These are phyloP conservation scores for Zygosaccharomyces sapae DNA, from an alignment of 1,139 yeast species.

Conservation along the genomic window DNA sequence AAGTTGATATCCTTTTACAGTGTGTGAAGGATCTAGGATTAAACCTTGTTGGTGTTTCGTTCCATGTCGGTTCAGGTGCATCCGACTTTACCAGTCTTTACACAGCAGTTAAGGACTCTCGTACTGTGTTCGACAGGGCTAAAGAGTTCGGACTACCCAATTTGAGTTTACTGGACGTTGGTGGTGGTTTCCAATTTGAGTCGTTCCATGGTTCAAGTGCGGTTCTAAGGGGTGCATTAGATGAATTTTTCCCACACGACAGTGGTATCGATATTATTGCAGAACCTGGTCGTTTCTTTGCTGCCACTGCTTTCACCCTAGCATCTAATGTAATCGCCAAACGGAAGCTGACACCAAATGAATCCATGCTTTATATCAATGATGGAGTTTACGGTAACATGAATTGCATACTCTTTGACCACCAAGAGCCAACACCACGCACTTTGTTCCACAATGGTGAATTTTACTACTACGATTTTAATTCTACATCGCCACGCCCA, in stretches of 20 bases:
- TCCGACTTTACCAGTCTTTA: conserved; percentile 64
- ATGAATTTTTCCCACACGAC: conserved; percentile 51
- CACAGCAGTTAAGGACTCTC: conserved; percentile 71
- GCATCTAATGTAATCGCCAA: conserved; percentile 84
- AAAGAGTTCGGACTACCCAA: conserved; percentile 25
- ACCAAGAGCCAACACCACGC: conserved; percentile 70
- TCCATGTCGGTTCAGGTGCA: conserved; percentile 96
- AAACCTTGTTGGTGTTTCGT: conserved; percentile 77
- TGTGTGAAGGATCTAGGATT: conserved; percentile 60
- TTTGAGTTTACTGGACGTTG: conserved; percentile 63
- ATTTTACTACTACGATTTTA: conserved; percentile 44
- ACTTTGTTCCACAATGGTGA: conserved; percentile 55
- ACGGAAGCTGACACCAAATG: conserved; percentile 41
- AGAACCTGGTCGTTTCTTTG: conserved; percentile 92
- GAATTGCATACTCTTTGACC: conserved; percentile 91
- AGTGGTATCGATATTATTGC: conserved; percentile 62
- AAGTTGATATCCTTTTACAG: conserved; percentile 54
- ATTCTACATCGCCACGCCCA: conserved; percentile 20
- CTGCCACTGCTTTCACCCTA: conserved; percentile 79
- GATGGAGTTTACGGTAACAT: conserved; percentile 96
- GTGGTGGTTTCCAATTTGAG: conserved; percentile 84
- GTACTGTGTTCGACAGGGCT: conserved; percentile 63
- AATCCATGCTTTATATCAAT: conserved; percentile 65
- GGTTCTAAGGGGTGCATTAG: conserved; percentile 55
- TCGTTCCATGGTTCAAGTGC: conserved; percentile 60